These are phyloP conservation scores for Aspergillus fijiensis DNA, from an alignment of 2,329 filamentous ascomycete genomes.

Conservation along the genomic window DNA sequence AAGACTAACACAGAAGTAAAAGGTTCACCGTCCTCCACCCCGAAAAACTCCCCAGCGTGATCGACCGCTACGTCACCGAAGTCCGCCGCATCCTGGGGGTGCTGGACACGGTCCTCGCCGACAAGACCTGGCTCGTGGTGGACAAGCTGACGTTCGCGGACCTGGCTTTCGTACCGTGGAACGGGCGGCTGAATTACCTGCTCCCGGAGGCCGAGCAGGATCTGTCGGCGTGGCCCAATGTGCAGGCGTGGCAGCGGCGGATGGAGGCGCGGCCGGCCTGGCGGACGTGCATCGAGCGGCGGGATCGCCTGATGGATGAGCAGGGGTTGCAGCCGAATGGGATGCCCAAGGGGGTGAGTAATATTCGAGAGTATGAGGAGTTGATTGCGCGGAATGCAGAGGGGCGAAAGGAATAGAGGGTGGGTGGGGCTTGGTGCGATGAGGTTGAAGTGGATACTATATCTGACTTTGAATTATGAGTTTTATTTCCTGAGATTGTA, in stretches of 20 bases:
- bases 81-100: neutral
- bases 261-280: constrained; percentile 8
- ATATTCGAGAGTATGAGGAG: constrained; percentile 5
- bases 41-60: neutral
- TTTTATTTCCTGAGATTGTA: too few relatives aligned
- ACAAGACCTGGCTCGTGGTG: constrained; percentile 1
- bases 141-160: constrained; percentile 10
- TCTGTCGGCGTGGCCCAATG: constrained; percentile 1
- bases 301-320: constrained; percentile 6
- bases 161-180: constrained; percentile 10
- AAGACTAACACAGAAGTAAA: too few relatives aligned
- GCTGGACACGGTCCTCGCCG: neutral
- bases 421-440: too few relatives aligned
- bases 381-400: neutral
- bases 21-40: neutral
- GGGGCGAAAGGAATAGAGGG: neutral
- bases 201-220: neutral
- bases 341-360: constrained; percentile 5
- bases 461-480: too few relatives aligned
- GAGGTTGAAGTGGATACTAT: too few relatives aligned
- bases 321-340: constrained; percentile 1
- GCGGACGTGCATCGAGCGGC: neutral
- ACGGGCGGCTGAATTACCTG: neutral
- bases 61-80: constrained; percentile 3
- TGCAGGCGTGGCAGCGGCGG: constrained; percentile 4